Evolutionary conservation across 768 basidiomycete genomes (phyloP).

Genomic region (Suillus occidentalis): DNA sequence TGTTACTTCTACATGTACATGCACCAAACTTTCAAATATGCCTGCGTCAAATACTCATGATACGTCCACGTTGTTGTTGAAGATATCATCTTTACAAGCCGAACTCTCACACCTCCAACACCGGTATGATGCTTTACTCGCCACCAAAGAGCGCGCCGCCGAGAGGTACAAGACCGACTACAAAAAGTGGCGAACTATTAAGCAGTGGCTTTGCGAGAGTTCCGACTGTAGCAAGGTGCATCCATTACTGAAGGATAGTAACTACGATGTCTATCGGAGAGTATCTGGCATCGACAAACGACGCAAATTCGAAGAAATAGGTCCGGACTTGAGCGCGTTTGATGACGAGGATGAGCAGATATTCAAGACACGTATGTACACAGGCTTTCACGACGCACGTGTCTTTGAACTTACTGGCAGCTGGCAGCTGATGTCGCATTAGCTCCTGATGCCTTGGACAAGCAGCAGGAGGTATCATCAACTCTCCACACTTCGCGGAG

Average conservation of each 20-base stretch:
- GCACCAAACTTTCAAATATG: background rate
- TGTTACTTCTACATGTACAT: background rate
- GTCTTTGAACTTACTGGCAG: background rate
- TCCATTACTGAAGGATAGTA: constrained; percentile 26
- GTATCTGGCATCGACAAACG: constrained; percentile 29
- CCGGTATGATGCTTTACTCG: constrained; percentile 46
- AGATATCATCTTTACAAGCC: constrained; percentile 19
- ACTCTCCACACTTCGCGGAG: background rate
- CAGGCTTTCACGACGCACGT: background rate
- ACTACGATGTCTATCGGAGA: constrained; percentile 27
- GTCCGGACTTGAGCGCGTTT: constrained; percentile 12
- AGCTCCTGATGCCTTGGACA: background rate
- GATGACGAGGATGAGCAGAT: constrained; percentile 7
- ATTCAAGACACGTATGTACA: background rate
- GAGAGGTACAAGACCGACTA: constrained; percentile 52
- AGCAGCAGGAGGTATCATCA: background rate
- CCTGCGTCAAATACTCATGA: background rate
- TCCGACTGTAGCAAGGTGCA: constrained; percentile 30
- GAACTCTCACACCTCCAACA: constrained; percentile 38
- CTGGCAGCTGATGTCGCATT: background rate
- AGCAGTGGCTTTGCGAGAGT: constrained; percentile 42
- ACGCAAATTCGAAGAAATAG: constrained; percentile 24
- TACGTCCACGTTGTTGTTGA: constrained; percentile 1
- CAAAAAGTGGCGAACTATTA: constrained; percentile 50
- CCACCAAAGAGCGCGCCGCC: constrained; percentile 44